A percentile compares a stretch with the other conserved stretches of the same genome.
Evolutionary conservation across 257 asterid species (phyloP).

Genomic region (Perilla frutescens): DNA sequence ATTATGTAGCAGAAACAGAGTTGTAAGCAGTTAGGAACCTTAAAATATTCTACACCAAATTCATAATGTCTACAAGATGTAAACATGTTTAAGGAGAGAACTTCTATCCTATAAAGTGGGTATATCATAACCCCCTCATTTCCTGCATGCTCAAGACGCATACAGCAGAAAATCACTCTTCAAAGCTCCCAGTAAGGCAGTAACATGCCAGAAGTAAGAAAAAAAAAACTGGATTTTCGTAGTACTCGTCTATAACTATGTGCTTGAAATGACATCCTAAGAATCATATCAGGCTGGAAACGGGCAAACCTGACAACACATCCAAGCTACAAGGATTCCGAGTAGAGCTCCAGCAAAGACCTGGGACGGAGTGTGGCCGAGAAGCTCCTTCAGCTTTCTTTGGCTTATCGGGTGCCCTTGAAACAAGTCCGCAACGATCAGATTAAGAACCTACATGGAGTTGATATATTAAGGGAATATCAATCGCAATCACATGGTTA

Average conservation of each 20-base stretch:
- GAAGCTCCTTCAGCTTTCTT: conserved; percentile 91
- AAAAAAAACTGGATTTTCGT: neutral
- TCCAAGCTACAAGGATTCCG: conserved; percentile 74
- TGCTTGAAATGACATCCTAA: neutral
- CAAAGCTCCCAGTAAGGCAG: conserved; percentile 11
- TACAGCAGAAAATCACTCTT: conserved; percentile 15
- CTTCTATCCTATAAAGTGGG: neutral
- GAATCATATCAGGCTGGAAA: conserved; percentile 41
- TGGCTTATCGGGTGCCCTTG: conserved; percentile 95
- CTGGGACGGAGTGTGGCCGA: conserved; percentile 91
- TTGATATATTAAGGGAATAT: neutral
- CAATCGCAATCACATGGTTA: too few relatives aligned
- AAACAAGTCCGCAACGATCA: conserved; percentile 82
- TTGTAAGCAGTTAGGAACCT: conserved; percentile 33
- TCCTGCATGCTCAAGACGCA: conserved; percentile 1
- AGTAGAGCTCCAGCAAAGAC: conserved; percentile 90
- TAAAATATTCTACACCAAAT: neutral
- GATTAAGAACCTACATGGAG: conserved; percentile 68
- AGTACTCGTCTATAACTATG: conserved; percentile 7
- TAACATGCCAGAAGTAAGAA: neutral
- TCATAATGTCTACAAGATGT: conserved; percentile 22
- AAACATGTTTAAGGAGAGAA: conserved; percentile 12
- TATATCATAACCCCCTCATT: neutral
- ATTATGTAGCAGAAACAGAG: neutral
- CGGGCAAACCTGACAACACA: conserved; percentile 61